phyloP scores from a whole-genome alignment of 1,139 yeast species.

The Yamadazyma friedrichii region DNA sequence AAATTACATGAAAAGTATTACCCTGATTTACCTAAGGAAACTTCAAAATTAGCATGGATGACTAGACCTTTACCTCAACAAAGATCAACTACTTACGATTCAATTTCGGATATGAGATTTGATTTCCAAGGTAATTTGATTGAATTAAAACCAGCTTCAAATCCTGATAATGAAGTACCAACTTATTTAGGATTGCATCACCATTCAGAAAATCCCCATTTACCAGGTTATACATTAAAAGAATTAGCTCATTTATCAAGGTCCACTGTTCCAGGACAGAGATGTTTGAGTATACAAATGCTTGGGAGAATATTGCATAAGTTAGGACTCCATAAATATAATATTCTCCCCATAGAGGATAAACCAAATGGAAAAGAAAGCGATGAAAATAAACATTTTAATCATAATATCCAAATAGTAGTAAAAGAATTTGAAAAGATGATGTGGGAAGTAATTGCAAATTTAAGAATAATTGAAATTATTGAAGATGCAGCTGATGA shows the following conservation, averaged over 20 bases:
- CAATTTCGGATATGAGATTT: slow-evolving; percentile 72
- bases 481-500: slow-evolving; percentile 77
- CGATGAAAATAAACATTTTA: slow-evolving; percentile 30
- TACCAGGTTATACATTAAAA: slow-evolving; percentile 87
- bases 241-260: slow-evolving; percentile 81
- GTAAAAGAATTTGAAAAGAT: slow-evolving; percentile 54
- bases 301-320: slow-evolving; percentile 85
- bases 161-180: slow-evolving; percentile 38
- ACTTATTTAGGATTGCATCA: slow-evolving; percentile 80
- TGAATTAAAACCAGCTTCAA: slow-evolving; percentile 26
- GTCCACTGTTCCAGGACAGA: slow-evolving; percentile 79
- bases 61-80: slow-evolving; percentile 53
- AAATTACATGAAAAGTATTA: slow-evolving; percentile 82
- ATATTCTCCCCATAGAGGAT: slow-evolving; percentile 41
- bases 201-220: slow-evolving; percentile 82
- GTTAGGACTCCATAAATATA: slow-evolving; percentile 63
- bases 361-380: no score
- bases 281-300: slow-evolving; percentile 83
- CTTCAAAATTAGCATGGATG: slow-evolving; percentile 91
- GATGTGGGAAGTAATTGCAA: slow-evolving; percentile 73
- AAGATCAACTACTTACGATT: slow-evolving; percentile 52
- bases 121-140: slow-evolving; percentile 83
- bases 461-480: slow-evolving; percentile 66
- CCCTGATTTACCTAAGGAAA: slow-evolving; percentile 85
- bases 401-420: slow-evolving; percentile 36